phyloP scores from a whole-genome alignment of 225 moss, liverwort and hornwort genomes.

The Straminergon stramineum region DNA sequence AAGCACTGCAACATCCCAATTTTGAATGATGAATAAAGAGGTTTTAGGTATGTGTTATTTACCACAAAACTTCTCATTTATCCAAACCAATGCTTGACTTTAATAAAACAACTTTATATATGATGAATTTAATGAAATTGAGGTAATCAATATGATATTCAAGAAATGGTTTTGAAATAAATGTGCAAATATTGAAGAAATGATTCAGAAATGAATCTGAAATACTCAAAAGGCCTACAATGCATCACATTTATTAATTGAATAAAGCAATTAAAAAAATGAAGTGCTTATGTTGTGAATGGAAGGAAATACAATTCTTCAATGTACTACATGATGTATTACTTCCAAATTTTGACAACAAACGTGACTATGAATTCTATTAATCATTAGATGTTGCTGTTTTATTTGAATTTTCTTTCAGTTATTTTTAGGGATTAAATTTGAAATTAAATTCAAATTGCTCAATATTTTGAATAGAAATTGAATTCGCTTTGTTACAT shows the following conservation, averaged over 20 bases:
- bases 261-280: neutral
- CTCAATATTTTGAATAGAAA: neutral
- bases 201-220: no score
- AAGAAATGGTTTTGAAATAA: no score
- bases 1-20: accelerated
- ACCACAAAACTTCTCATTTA: neutral
- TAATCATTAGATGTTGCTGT: accelerated
- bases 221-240: neutral
- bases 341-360: neutral
- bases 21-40: accelerated
- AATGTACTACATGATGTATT: neutral
- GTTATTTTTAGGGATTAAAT: neutral
- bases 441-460: neutral
- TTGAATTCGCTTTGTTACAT: neutral
- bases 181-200: neutral
- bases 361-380: neutral
- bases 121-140: neutral
- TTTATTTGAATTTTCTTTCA: neutral
- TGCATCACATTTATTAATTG: neutral
- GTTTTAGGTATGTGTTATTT: neutral
- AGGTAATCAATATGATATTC: no score
- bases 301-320: neutral
- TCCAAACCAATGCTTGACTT: neutral
- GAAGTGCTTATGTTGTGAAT: neutral
- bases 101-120: accelerated